Conservation (phyloP, 2,329 filamentous ascomycete genomes). For the Ophiosphaerella narmari region DNA sequence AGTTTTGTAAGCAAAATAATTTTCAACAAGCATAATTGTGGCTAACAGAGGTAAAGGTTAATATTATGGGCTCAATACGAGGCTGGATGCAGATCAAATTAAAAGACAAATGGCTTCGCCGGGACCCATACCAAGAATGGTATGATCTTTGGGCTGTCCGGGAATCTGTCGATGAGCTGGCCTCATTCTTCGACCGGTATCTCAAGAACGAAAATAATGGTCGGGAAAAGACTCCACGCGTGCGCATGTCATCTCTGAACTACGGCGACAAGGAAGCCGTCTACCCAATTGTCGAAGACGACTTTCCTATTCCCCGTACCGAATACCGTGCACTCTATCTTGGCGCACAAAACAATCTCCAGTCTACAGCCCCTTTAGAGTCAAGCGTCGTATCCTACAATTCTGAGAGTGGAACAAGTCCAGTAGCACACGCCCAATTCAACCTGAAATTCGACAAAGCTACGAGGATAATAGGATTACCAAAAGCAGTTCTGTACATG, state of each 20-base stretch:
- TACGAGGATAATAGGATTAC: slow-evolving; percentile 51
- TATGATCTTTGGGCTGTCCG: slow-evolving; percentile 17
- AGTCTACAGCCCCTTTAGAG: not conserved
- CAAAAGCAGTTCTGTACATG: slow-evolving; percentile 56
- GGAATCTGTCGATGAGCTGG: slow-evolving; percentile 15
- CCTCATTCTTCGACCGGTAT: slow-evolving; percentile 54
- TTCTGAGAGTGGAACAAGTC: slow-evolving; percentile 3
- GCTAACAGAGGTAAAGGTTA: slow-evolving; percentile 2
- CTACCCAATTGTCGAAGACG: slow-evolving; percentile 15
- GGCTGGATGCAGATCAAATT: slow-evolving; percentile 9
- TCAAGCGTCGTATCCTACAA: slow-evolving; percentile 1
- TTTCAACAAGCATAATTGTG: not conserved
- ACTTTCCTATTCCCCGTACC: slow-evolving; percentile 21
- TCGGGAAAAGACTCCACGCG: slow-evolving; percentile 54
- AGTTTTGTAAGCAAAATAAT: not conserved
- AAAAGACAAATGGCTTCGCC: slow-evolving; percentile 22
- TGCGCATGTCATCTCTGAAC: slow-evolving; percentile 48
- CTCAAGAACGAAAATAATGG: slow-evolving; percentile 52
- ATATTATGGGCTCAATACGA: slow-evolving; percentile 21
- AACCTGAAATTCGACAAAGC: slow-evolving; percentile 40
- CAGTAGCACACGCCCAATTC: not conserved
- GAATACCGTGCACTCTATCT: slow-evolving; percentile 19
- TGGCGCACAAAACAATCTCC: not conserved
- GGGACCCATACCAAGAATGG: slow-evolving; percentile 21
- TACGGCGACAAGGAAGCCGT: slow-evolving; percentile 17